phyloP scores from a whole-genome alignment of 108 stramenopile genomes.

The Chaetoceros muelleri region DNA sequence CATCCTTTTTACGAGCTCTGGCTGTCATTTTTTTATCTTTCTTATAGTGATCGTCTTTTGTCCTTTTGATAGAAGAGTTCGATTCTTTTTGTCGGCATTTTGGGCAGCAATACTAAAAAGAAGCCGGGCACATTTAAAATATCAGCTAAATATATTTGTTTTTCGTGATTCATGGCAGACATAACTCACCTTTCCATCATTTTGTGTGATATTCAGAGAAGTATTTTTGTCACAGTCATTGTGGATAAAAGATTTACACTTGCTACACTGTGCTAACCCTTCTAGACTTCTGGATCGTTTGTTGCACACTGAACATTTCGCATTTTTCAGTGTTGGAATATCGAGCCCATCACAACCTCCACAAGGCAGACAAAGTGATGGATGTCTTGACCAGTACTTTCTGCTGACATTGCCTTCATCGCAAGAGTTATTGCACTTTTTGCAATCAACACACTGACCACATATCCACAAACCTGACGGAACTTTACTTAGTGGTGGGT shows the following conservation, averaged over 20 bases:
- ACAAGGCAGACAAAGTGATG: constrained; percentile 44
- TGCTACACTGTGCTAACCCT: constrained; percentile 28
- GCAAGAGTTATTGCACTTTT: constrained; percentile 22
- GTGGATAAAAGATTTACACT: constrained; percentile 25
- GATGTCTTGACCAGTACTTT: constrained; percentile 50
- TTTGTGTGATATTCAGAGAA: neutral
- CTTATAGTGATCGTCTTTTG: neutral
- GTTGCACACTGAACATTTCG: constrained; percentile 32
- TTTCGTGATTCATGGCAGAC: too few species aligned
- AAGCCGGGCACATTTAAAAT: neutral
- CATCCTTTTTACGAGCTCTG: neutral
- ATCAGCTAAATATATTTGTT: neutral
- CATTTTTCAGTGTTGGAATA: constrained; percentile 7
- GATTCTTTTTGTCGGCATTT: neutral
- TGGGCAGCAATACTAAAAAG: neutral
- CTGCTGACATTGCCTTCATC: constrained; percentile 20
- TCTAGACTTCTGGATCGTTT: constrained; percentile 25
- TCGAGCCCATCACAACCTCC: constrained; percentile 50
- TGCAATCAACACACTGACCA: constrained; percentile 61
- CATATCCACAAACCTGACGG: constrained; percentile 65
- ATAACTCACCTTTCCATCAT: neutral
- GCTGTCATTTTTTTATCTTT: neutral
- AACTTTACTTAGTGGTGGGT: constrained; percentile 45
- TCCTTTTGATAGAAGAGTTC: neutral
- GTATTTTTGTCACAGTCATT: constrained; percentile 23